phyloP scores from a whole-genome alignment of 2,329 filamentous ascomycete species.

The Fonsecaea erecta region DNA sequence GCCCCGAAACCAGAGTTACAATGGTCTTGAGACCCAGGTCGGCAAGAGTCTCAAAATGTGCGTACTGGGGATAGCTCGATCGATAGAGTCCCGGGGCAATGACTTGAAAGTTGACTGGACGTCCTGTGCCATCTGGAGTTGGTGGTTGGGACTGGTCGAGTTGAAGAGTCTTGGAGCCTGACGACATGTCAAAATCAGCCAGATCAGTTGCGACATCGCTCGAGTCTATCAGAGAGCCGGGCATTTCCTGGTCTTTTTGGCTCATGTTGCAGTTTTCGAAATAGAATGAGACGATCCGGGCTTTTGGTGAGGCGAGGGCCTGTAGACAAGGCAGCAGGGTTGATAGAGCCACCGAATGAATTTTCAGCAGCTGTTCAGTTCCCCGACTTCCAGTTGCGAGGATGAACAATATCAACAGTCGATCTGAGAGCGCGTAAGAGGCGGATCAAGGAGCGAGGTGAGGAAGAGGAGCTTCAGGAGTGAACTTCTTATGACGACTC shows the following conservation, averaged over 20 bases:
- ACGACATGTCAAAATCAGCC: constrained; percentile 19
- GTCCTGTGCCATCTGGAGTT: constrained; percentile 41
- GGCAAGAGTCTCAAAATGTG: constrained; percentile 72
- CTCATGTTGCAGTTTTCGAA: neutral
- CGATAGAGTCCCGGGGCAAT: constrained; percentile 78
- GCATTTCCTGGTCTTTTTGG: constrained; percentile 7
- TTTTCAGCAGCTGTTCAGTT: neutral
- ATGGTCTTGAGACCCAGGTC: constrained; percentile 76
- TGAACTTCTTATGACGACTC: neutral
- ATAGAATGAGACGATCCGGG: neutral
- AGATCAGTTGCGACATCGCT: constrained; percentile 22
- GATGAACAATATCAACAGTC: neutral
- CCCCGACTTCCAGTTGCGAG: neutral
- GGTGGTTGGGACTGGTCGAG: constrained; percentile 40
- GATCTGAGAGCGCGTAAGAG: neutral
- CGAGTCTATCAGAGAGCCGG: constrained; percentile 12
- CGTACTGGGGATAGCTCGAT: constrained; percentile 74
- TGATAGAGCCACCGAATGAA: neutral
- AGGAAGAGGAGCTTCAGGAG: neutral
- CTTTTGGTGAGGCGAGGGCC: neutral
- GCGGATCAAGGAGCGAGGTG: neutral
- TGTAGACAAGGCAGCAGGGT: neutral
- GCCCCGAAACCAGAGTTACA: constrained; percentile 59
- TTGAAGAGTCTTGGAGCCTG: constrained; percentile 30
- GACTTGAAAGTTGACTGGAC: constrained; percentile 76